phyloP scores from a whole-genome alignment of 768 basidiomycete genomes.

The Pisolithus tinctorius region DNA sequence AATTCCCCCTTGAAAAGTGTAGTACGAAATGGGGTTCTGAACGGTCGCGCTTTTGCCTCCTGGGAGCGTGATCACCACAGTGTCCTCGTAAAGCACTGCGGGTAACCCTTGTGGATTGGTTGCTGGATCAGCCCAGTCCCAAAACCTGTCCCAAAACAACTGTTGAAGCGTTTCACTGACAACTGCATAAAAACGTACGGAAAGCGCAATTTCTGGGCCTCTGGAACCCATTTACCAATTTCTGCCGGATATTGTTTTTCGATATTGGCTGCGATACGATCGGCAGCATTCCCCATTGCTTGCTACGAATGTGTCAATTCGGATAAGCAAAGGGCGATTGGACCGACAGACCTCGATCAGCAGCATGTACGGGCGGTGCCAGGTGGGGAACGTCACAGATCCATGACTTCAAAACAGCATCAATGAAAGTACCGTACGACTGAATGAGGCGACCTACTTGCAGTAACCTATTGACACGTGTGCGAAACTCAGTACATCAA shows the following conservation, averaged over 20 bases:
- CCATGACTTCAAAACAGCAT: constrained; percentile 10
- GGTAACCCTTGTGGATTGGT: constrained; percentile 15
- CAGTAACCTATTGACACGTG: constrained; percentile 16
- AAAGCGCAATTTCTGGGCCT: constrained; percentile 20
- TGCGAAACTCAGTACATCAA: neutral
- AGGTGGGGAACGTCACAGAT: constrained; percentile 16
- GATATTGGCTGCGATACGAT: constrained; percentile 18
- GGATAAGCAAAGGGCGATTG: no score
- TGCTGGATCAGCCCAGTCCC: constrained; percentile 23
- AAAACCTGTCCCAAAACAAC: constrained; percentile 13
- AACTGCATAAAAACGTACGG: constrained; percentile 13
- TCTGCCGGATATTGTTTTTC: constrained; percentile 15
- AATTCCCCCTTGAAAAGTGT: constrained; percentile 7
- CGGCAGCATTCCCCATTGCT: constrained; percentile 20
- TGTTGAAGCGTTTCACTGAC: neutral
- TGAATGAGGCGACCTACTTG: constrained; percentile 13
- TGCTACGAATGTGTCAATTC: constrained; percentile 11
- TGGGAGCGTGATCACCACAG: constrained; percentile 5
- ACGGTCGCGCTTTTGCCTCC: constrained; percentile 7
- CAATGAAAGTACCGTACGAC: neutral
- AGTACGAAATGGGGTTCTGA: constrained; percentile 15
- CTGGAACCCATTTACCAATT: constrained; percentile 11
- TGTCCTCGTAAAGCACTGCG: constrained; percentile 11
- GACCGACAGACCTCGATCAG: constrained; percentile 17
- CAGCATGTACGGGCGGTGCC: constrained; percentile 25